A percentile compares a stretch with the other conserved stretches of the same genome.
These are phyloP conservation scores for Blastobotrys serpentis DNA, from an alignment of 1,139 yeast species.

Conservation along the genomic window DNA sequence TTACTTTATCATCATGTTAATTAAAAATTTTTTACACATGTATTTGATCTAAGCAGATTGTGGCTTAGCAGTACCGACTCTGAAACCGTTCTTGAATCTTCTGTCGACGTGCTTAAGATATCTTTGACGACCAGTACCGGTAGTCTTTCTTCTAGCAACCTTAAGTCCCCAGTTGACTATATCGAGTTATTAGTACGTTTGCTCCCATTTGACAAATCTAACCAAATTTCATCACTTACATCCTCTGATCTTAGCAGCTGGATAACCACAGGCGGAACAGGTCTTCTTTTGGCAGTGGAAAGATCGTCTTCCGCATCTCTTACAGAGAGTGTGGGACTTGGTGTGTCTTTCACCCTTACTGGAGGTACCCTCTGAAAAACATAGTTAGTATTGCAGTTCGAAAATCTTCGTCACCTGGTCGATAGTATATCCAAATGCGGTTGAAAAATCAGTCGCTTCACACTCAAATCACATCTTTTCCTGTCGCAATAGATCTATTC, in stretches of 20 bases:
- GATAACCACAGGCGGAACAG: conserved; percentile 99
- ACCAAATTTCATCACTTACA: conserved; percentile 17
- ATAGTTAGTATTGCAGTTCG: conserved; percentile 8
- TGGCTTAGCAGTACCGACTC: conserved; percentile 75
- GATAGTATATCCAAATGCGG: conserved; percentile 1
- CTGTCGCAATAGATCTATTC: not conserved
- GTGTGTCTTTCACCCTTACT: conserved; percentile 99
- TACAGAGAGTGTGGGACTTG: conserved; percentile 99
- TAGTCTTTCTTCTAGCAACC: conserved; percentile 99
- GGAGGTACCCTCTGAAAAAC: conserved; percentile 92
- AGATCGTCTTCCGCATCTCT: conserved; percentile 99
- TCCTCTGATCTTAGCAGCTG: conserved; percentile 83
- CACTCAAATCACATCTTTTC: not conserved
- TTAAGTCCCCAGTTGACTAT: conserved; percentile 93
- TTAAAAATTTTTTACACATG: conserved; percentile 6
- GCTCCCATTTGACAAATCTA: no score
- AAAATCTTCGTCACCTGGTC: not conserved
- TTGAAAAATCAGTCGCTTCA: conserved; percentile 1
- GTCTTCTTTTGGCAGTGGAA: conserved; percentile 99
- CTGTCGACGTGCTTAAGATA: conserved; percentile 95
- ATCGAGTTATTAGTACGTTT: conserved; percentile 8
- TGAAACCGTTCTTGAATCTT: conserved; percentile 99
- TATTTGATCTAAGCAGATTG: conserved; percentile 31
- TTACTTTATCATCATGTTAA: conserved; percentile 7
- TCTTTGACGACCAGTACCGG: conserved; percentile 99